Evolutionary conservation across 202 grass and related monocot species (phyloP), one percentile per base, ranked within the genome.

Genomic region (Carex arenaria): DNA sequence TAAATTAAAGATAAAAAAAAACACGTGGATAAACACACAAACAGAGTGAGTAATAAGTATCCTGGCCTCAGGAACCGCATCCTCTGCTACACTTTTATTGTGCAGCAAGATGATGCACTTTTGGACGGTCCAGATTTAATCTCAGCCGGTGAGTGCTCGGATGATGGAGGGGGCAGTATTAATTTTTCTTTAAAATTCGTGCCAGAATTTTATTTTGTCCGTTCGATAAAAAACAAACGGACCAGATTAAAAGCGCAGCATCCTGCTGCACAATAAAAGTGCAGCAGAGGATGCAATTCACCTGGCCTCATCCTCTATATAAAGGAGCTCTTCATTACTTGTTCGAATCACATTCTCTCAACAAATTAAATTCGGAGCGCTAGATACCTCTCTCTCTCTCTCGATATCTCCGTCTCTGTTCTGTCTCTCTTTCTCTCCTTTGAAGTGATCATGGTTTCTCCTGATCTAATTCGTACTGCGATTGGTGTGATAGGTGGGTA

Each of bases 401-500:
- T 66, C 10, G 26, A 30, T 23, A 80, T 1, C 34, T 60, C 3
- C 34, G 13, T 20, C 6, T 30, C 28, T 15, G 2, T 5, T 20
- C 38, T 28, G 11, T 83, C 19, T 20, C 56, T 31, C 49, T 56
- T 15, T 45, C 23, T 65, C 19, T 36, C 30, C 8, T 34, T 62
- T 59, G 77, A 72, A 43, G 26, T n/a, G n/a, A n/a, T 74, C 87
- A 92, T 91, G 93, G 30, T 93, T 56, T 93, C 96, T 12, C 8
- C 85, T 0, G 93, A 99, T 86, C 83, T 85, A 79, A 92, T 90
- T 86, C 93, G 96, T 67, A 99, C 96, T 5, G 93, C 57, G 36
- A 84, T 99, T 80, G 96, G 93, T 40, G 69, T 99, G 80, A 47
- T 95, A 67, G 96, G 96, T 91, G 76, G n/a, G 84, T 79, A 26